phyloP scores from a whole-genome alignment of 2,329 filamentous ascomycete species.

The Verticillium albo-atrum region DNA sequence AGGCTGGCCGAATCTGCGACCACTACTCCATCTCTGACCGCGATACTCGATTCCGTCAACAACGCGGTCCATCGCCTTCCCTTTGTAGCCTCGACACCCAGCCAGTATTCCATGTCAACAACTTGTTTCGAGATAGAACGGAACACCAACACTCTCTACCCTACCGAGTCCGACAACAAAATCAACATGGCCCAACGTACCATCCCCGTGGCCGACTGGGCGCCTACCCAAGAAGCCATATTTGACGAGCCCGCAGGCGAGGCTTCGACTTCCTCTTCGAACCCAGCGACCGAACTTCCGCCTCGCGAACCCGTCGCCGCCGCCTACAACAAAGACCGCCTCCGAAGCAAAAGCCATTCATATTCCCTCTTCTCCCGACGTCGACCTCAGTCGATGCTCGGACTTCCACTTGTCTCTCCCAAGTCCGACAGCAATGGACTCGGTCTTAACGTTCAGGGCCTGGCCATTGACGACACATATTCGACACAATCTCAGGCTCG shows the following conservation, averaged over 20 bases:
- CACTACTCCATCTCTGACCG: neutral
- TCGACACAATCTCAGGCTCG: neutral
- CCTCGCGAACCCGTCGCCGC: conserved; percentile 10
- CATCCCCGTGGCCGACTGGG: conserved; percentile 36
- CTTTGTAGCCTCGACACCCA: neutral
- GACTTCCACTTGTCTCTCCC: neutral
- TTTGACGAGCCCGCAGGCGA: conserved; percentile 23
- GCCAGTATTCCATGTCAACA: neutral
- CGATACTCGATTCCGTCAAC: neutral
- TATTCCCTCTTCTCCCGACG: conserved; percentile 25
- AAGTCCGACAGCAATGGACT: conserved; percentile 15
- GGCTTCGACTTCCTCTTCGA: neutral
- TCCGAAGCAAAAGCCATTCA: conserved; percentile 46
- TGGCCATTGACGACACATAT: conserved; percentile 22
- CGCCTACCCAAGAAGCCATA: conserved; percentile 37
- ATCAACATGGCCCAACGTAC: conserved; percentile 31
- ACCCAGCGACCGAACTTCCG: neutral
- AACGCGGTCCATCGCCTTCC: neutral
- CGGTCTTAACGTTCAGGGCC: conserved; percentile 18
- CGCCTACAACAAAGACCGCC: conserved; percentile 29
- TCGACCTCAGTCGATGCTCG: conserved; percentile 17
- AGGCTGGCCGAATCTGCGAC: neutral
- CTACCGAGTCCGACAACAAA: neutral
- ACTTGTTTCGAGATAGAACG: neutral
- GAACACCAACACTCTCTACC: neutral